Percentiles rank a stretch among this genome's conserved stretches.
phyloP scores from a whole-genome alignment of 2,329 filamentous ascomycete species.

The Trematosphaeria pertusa region DNA sequence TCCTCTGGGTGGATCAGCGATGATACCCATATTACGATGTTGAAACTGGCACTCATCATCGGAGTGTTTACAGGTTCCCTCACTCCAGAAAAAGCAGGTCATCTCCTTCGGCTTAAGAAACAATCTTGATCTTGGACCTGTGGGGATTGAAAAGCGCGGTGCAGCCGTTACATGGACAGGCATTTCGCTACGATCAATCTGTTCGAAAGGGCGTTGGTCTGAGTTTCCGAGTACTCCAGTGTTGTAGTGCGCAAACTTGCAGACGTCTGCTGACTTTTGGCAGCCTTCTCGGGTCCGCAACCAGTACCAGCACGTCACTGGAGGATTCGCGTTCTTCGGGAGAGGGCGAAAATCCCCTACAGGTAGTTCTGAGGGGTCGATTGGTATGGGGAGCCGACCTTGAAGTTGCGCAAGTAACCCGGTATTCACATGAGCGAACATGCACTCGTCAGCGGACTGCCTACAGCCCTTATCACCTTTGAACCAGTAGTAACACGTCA shows the following conservation, averaged over 20 bases:
- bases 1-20: slow-evolving; percentile 10
- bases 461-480: slow-evolving; percentile 20
- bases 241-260: slow-evolving; percentile 24
- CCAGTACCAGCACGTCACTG: slow-evolving; percentile 33
- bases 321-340: neutral
- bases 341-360: neutral
- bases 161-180: neutral
- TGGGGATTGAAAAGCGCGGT: neutral
- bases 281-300: slow-evolving; percentile 16
- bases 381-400: neutral
- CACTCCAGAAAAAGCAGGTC: slow-evolving; percentile 21
- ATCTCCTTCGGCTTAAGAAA: neutral
- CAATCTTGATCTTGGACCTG: neutral
- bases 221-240: slow-evolving; percentile 13
- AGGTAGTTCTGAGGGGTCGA: neutral
- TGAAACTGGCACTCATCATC: slow-evolving; percentile 14
- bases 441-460: slow-evolving; percentile 27
- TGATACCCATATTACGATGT: slow-evolving; percentile 24
- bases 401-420: slow-evolving; percentile 19
- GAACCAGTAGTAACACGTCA: slow-evolving; percentile 40
- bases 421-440: slow-evolving; percentile 40
- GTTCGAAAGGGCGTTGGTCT: neutral
- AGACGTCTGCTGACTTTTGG: slow-evolving; percentile 14
- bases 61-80: slow-evolving; percentile 11
- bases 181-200: slow-evolving; percentile 5